Evolutionary conservation across 78 protist genomes (phyloP).

Genomic region (Tieghemostelium lacteum): DNA sequence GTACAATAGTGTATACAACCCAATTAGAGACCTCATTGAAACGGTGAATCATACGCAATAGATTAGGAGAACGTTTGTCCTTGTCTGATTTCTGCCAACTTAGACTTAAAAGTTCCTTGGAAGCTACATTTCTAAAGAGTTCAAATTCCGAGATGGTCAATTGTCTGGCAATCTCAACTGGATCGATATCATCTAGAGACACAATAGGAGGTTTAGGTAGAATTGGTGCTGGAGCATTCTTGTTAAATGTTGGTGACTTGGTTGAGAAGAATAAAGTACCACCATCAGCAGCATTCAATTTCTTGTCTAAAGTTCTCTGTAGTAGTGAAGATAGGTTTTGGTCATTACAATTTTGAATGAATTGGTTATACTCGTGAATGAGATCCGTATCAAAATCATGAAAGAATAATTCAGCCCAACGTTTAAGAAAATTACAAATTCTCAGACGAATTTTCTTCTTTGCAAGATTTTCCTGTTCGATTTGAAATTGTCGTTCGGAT

Average conservation of each 20-base stretch:
- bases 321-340: not conserved
- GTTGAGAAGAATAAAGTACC: too few species aligned
- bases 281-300: not conserved
- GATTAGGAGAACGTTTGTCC: constrained; percentile 83
- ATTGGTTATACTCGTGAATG: constrained; percentile 26
- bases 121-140: constrained; percentile 62
- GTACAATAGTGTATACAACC: constrained; percentile 46
- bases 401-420: constrained; percentile 79
- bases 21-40: constrained; percentile 83
- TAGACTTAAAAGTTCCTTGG: constrained; percentile 81
- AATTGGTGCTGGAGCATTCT: constrained; percentile 33
- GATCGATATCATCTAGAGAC: constrained; percentile 71
- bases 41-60: constrained; percentile 86
- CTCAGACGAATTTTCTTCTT: constrained; percentile 45
- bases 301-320: constrained; percentile 10
- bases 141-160: constrained; percentile 83
- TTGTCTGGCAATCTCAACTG: constrained; percentile 88
- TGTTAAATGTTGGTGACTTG: not conserved
- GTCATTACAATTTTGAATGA: constrained; percentile 57
- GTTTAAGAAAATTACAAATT: constrained; percentile 72
- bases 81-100: constrained; percentile 87
- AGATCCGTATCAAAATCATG: constrained; percentile 76
- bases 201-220: constrained; percentile 29
- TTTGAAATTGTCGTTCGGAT: not conserved
- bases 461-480: constrained; percentile 52